phyloP scores from a whole-genome alignment of 495 filamentous ascomycete species.

The Talaromyces ruber region DNA sequence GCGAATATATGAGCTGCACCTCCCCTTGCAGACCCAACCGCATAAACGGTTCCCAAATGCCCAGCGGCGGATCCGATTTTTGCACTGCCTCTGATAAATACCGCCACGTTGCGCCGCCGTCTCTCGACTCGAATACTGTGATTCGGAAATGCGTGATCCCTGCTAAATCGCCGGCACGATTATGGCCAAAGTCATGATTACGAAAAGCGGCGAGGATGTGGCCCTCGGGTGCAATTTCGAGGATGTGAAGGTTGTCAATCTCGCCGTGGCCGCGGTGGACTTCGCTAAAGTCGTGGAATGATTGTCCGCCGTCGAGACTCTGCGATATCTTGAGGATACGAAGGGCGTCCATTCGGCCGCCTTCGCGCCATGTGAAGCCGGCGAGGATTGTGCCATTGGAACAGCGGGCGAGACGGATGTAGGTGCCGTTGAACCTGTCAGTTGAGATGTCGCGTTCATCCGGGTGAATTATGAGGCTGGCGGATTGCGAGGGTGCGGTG shows the following conservation, averaged over 20 bases:
- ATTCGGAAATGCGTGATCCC: slow-evolving; percentile 48
- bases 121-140: slow-evolving; percentile 47
- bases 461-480: slow-evolving; percentile 16
- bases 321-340: slow-evolving; percentile 23
- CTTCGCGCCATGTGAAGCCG: slow-evolving; percentile 20
- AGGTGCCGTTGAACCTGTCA: slow-evolving; percentile 28
- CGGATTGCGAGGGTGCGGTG: background rate
- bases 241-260: slow-evolving; percentile 50
- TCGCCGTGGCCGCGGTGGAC: slow-evolving; percentile 34
- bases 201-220: slow-evolving; percentile 50
- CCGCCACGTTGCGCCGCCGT: slow-evolving; percentile 44
- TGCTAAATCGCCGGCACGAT: slow-evolving; percentile 2
- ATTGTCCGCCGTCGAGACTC: slow-evolving; percentile 29
- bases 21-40: slow-evolving; percentile 37
- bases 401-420: slow-evolving; percentile 29
- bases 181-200: slow-evolving; percentile 43
- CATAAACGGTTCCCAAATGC: slow-evolving; percentile 57
- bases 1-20: slow-evolving; percentile 50
- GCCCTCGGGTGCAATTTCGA: slow-evolving; percentile 36
- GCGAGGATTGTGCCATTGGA: slow-evolving; percentile 32
- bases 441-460: slow-evolving; percentile 32
- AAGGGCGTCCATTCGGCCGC: slow-evolving; percentile 17
- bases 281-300: slow-evolving; percentile 27
- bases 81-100: slow-evolving; percentile 46
- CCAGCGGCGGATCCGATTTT: slow-evolving; percentile 28